Evolutionary conservation across 768 basidiomycete species (phyloP), one percentile per base, ranked within the genome.

Genomic region (Crassisporium funariophilum): DNA sequence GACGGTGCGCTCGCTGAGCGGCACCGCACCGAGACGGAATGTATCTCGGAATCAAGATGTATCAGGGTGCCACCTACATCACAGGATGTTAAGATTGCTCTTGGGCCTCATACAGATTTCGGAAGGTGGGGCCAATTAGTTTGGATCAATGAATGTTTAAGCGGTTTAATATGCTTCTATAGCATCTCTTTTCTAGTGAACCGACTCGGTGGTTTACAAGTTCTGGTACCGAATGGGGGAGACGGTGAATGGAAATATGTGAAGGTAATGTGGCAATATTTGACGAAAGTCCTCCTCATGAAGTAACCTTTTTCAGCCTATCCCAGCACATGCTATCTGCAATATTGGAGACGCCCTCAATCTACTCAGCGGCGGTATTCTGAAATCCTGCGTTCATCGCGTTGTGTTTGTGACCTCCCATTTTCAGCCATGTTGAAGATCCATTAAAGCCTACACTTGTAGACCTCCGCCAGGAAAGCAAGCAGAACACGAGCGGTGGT

Each of bases 71-170:
- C 81, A 2, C 73, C 70, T 4, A 38, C 47, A 12, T 60, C 55
- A 44, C 63, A 67, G 4, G 56, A 60, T 66, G 48, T 38, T 5
- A 54, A 54, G 19, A 44, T 59, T 16, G 65, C 69, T 1, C 53
- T 84, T 10, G 81, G 81, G n/a, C 74, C 76, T 1, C 84, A 86
- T 58, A 84, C 83, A 2, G 84, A 85, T 60, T 85, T 84, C 49
- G 82, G 84, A 59, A 80, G 78, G 29, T 63, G 79, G 10, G 39
- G n/a, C n/a, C 38, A 33, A 29, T 24, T 22, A 8, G 10, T 39
- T 25, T 4, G 22, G 36, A 22, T 19, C 56, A 58, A 11, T 56
- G 57, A 20, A 33, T 36, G 21, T 6, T 29, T 43, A 65, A 22
- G 20, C 64, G 2, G 17, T 10, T 66, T 64, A 19, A 67, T 74